phyloP scores from a whole-genome alignment of 164 flowering plant species.

The Brasenia schreberi region DNA sequence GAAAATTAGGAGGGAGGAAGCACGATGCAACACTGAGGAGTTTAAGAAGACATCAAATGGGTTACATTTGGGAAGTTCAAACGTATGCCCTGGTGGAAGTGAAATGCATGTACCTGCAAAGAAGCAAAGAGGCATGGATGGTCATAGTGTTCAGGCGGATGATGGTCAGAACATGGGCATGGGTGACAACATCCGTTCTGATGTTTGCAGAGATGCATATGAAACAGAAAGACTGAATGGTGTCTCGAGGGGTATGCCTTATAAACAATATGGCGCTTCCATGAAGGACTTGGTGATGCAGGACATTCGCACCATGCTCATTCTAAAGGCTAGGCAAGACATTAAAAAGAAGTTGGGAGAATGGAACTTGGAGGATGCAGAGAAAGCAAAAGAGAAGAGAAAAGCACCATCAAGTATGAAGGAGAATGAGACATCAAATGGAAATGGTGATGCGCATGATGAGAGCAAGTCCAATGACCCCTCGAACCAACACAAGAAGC shows the following conservation, averaged over 20 bases:
- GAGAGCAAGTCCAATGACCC: slow-evolving; percentile 8
- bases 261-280: not conserved
- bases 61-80: too few species aligned
- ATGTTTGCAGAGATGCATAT: slow-evolving; percentile 10
- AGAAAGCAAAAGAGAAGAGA: slow-evolving; percentile 1
- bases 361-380: slow-evolving; percentile 14
- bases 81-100: slow-evolving; percentile 3
- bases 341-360: slow-evolving; percentile 34
- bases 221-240: slow-evolving; percentile 16
- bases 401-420: slow-evolving; percentile 4
- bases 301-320: slow-evolving; percentile 33
- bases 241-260: not conserved
- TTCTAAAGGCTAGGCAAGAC: slow-evolving; percentile 44
- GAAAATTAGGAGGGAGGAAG: slow-evolving; percentile 42
- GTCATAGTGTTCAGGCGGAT: slow-evolving; percentile 15
- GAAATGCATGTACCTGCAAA: slow-evolving; percentile 12
- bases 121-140: slow-evolving; percentile 17
- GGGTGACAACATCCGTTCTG: too few species aligned
- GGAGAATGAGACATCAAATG: slow-evolving; percentile 7
- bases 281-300: slow-evolving; percentile 25
- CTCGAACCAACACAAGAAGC: slow-evolving; percentile 7
- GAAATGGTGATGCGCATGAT: slow-evolving; percentile 6
- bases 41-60: slow-evolving; percentile 18
- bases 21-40: slow-evolving; percentile 28
- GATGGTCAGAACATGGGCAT: slow-evolving; percentile 4